phyloP scores from a whole-genome alignment of 768 basidiomycete species.

The Sporobolomyces phaffii region DNA sequence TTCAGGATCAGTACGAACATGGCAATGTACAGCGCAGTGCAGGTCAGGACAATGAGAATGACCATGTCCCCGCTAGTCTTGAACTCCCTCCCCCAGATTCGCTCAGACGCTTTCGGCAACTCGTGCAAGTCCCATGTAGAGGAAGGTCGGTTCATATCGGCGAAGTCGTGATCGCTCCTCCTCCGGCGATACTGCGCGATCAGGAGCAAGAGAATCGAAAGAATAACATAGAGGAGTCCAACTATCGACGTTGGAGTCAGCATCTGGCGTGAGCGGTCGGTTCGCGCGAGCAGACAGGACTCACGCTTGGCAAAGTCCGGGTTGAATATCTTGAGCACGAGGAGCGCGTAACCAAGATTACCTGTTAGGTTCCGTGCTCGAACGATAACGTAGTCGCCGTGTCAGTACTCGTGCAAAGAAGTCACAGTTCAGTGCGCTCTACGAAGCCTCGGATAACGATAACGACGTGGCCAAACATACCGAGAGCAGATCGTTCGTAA shows the following conservation, averaged over 20 bases:
- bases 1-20: constrained; percentile 60
- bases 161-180: constrained; percentile 69
- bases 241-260: too few relatives aligned
- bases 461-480: not conserved
- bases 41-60: constrained; percentile 57
- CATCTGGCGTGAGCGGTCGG: too few relatives aligned
- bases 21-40: constrained; percentile 60
- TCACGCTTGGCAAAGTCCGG: constrained; percentile 64
- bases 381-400: too few relatives aligned
- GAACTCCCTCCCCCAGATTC: constrained; percentile 70
- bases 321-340: constrained; percentile 75
- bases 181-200: constrained; percentile 59
- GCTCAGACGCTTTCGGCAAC: constrained; percentile 48
- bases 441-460: too few relatives aligned
- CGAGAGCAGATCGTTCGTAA: constrained; percentile 68
- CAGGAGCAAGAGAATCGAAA: constrained; percentile 59
- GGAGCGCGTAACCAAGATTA: constrained; percentile 65
- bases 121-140: not conserved
- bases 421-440: too few relatives aligned
- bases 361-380: too few relatives aligned
- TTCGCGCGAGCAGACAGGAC: constrained; percentile 40
- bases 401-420: too few relatives aligned
- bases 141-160: constrained; percentile 51
- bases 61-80: constrained; percentile 69
- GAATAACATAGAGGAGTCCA: constrained; percentile 44